Percentiles rank a stretch among this genome's conserved stretches.
Conservation (phyloP, 208 protist genomes). For the Crithidia sp. region DNA sequence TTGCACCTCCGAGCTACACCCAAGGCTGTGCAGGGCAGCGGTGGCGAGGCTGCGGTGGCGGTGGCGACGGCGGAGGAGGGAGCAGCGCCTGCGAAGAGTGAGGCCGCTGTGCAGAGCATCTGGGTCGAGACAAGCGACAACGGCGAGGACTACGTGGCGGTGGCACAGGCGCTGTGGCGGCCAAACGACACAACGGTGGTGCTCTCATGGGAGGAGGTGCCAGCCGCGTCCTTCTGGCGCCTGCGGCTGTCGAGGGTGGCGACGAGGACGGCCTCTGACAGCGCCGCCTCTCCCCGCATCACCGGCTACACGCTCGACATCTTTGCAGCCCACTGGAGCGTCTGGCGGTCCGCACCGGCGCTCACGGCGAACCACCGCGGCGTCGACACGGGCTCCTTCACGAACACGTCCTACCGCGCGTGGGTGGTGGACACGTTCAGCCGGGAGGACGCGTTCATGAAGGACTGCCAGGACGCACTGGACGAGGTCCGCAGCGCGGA, state of each 20-base stretch:
- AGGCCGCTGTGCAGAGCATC: conserved; percentile 26
- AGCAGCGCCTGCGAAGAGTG: not conserved
- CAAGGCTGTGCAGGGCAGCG: not conserved
- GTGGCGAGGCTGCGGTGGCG: not conserved
- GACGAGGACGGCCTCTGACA: not conserved
- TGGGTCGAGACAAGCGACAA: conserved; percentile 82
- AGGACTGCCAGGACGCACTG: conserved; percentile 48
- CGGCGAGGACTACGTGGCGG: conserved; percentile 67
- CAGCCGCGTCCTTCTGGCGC: conserved; percentile 22
- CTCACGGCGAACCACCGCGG: conserved; percentile 8
- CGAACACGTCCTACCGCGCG: conserved; percentile 47
- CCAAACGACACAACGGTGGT: conserved; percentile 23
- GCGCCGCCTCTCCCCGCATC: conserved; percentile 15
- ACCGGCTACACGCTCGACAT: conserved; percentile 42
- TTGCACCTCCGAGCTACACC: conserved; percentile 11
- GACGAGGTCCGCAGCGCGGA: conserved; percentile 63
- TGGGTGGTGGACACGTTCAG: conserved; percentile 60
- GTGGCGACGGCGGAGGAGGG: not conserved
- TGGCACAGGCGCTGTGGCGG: conserved; percentile 20
- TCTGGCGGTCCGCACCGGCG: conserved; percentile 15
- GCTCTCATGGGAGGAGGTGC: conserved; percentile 44
- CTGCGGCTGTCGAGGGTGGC: conserved; percentile 14
- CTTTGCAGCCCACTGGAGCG: conserved; percentile 52
- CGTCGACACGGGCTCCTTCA: conserved; percentile 13
- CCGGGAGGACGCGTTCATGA: conserved; percentile 62